These are phyloP conservation scores for Cladosporium halotolerans DNA, from an alignment of 2,329 filamentous ascomycete species.

Conservation along the genomic window DNA sequence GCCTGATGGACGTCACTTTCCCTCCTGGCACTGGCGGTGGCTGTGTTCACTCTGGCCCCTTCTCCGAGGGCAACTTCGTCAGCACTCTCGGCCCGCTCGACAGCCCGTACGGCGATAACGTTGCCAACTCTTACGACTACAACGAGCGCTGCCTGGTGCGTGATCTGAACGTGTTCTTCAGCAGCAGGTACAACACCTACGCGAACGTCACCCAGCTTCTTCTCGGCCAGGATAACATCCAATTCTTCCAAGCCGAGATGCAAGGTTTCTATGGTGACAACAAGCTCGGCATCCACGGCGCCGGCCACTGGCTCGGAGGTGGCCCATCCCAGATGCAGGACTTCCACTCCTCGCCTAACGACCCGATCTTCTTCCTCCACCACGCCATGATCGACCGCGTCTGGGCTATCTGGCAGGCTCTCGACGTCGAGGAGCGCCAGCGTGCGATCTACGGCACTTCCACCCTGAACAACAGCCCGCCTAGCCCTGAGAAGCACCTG, in stretches of 20 bases:
- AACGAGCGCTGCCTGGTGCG: slow-evolving; percentile 21
- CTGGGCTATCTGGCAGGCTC: slow-evolving; percentile 44
- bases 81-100: slow-evolving; percentile 17
- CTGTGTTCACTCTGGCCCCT: slow-evolving; percentile 46
- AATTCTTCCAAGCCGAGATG: slow-evolving; percentile 13
- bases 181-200: slow-evolving; percentile 14
- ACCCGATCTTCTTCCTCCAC: slow-evolving; percentile 43
- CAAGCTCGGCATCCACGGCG: slow-evolving; percentile 34
- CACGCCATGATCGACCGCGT: slow-evolving; percentile 41
- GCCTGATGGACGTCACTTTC: slow-evolving; percentile 45
- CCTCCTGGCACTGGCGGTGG: slow-evolving; percentile 48
- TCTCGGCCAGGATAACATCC: slow-evolving; percentile 10
- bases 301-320: slow-evolving; percentile 43
- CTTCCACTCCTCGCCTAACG: slow-evolving; percentile 33
- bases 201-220: slow-evolving; percentile 19
- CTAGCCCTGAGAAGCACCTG: slow-evolving; percentile 37
- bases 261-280: slow-evolving; percentile 23
- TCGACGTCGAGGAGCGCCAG: slow-evolving; percentile 31
- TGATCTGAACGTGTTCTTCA: slow-evolving; percentile 27
- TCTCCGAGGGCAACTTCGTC: slow-evolving; percentile 38
- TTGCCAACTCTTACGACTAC: slow-evolving; percentile 10
- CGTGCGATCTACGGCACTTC: slow-evolving; percentile 36
- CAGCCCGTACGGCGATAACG: slow-evolving; percentile 20
- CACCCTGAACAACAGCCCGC: slow-evolving; percentile 39
- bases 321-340: slow-evolving; percentile 20